Base-by-base conservation (phyloP, 139 green algal species). In the Micractinium conductrix region DNA sequence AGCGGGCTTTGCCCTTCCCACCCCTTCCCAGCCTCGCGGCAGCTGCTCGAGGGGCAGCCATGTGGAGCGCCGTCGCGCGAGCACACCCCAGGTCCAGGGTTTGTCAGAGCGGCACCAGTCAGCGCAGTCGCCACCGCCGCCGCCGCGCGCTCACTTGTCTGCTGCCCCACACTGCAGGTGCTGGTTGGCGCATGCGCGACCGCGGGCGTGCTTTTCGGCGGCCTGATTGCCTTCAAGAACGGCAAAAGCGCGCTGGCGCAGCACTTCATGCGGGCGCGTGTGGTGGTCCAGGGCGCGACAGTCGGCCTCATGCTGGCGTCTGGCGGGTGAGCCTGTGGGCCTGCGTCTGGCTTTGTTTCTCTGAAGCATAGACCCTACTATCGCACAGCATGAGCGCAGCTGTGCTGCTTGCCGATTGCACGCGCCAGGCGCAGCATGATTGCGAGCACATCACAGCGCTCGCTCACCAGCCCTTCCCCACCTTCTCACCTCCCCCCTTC, bases 151-250 rank as follows among this genome's bases (percentile, higher is more conserved):
- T 30, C 7, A 26, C 44, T 30, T 71, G 28, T n/a, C 5, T 1
- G 30, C 45, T 2, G 42, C 5, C 45, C 38, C 43, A 22, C 71
- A 17, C 71, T 60, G 37, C 6, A 30, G 65, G 14, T 14, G 22
- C 35, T 10, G 22, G 19, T 35, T 9, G 76, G 76, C 53, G 62
- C 76, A 6, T 35, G 9, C 6, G 40, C 40, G 58, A 90, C 86
- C 0, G 86, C 21, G 0, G 86, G 45, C 24, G 81, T 90, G 37
- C 68, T 90, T 44, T 21, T 78, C 7, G 81, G 37, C 48, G 86
- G 86, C 40, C 65, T 90, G 26, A 48, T 90, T 35, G 86, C 86
- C 35, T 90, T 87, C 48, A 84, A 84, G 42, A 85, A 84, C 48
- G 67, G 67, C 55, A 90, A 90, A 55, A 67, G 75, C 38, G 74